Evolutionary conservation across 176 grass and related monocot species (phyloP).

Genomic region (Carex littledalei): DNA sequence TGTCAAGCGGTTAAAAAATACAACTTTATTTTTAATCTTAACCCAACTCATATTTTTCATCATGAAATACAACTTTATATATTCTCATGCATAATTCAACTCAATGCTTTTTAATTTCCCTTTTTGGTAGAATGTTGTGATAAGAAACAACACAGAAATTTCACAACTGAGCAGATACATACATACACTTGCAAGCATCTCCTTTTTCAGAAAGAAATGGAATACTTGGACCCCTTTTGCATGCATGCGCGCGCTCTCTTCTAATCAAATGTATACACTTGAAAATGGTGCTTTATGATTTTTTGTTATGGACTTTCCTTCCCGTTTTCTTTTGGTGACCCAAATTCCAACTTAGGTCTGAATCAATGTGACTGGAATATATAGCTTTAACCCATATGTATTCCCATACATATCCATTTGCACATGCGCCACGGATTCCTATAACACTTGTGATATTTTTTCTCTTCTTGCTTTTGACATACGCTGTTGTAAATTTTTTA

Average conservation of each 20-base stretch:
- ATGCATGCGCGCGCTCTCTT: slow-evolving; percentile 10
- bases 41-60: not conserved
- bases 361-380: not conserved
- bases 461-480: slow-evolving; percentile 21
- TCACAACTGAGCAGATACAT: not conserved
- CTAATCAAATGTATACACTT: not conserved
- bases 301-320: slow-evolving; percentile 19
- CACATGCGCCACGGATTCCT: slow-evolving; percentile 25
- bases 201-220: slow-evolving; percentile 21
- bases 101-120: not conserved
- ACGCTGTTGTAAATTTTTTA: not conserved
- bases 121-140: not conserved
- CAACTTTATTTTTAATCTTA: no score
- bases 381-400: not conserved
- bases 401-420: slow-evolving; percentile 6
- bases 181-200: slow-evolving; percentile 13
- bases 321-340: slow-evolving; percentile 26
- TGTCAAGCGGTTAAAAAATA: no score
- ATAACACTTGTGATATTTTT: slow-evolving; percentile 13
- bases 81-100: not conserved
- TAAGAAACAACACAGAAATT: slow-evolving; percentile 20
- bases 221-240: not conserved
- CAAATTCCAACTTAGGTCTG: slow-evolving; percentile 23
- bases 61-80: not conserved
- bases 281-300: not conserved